Base-by-base conservation (phyloP, 129 eudicot genomes). In the Tanacetum coccineum region DNA sequence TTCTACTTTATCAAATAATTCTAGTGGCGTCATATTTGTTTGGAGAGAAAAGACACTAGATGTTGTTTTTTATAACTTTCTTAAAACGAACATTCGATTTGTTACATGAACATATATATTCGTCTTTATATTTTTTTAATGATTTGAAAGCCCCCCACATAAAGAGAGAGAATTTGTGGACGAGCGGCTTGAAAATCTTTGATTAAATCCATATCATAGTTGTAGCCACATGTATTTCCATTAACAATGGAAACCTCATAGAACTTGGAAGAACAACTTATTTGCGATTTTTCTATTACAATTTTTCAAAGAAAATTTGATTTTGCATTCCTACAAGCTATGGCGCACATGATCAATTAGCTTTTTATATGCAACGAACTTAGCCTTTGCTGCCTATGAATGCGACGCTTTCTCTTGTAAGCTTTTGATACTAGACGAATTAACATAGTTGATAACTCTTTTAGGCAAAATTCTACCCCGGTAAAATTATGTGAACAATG, bases 191-290 rank as follows among this genome's bases (percentile, higher is more conserved):
- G 71, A 73, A 36, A 63, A 64, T 45, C 30, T 74, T 56, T 74
- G 72, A 65, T 47, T 56, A 58, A 56, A 65, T 66, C 25, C 10
- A 32, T 60, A 36, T n/a, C 51, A 62, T 62, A 49, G 74, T 75
- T 68, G 69, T 67, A 49, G 68, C 60, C 79, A 59, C 79, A 75
- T 75, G 79, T 75, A 68, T 47, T 47, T 39, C 63, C 72, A 67
- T 59, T 59, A 54, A 67, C 18, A 15, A 21, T 52, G 56, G 46
- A 63, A 25, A 28, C 63, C 61, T 73, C 52, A 26, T 46, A 60
- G 25, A 51, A 49, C 49, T 64, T 58, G 51, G 61, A 49, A 66
- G 61, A 58, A 66, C 54, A 66, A 58, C 59, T 25, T 46, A 67
- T 46, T 25, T 75, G 50, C 44, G 9, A 67, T 49, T 67, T 67